A percentile compares a stretch with the other conserved stretches of the same genome.
Conservation (phyloP, 1,139 yeast species). For the Scheffersomyces lignicola region DNA sequence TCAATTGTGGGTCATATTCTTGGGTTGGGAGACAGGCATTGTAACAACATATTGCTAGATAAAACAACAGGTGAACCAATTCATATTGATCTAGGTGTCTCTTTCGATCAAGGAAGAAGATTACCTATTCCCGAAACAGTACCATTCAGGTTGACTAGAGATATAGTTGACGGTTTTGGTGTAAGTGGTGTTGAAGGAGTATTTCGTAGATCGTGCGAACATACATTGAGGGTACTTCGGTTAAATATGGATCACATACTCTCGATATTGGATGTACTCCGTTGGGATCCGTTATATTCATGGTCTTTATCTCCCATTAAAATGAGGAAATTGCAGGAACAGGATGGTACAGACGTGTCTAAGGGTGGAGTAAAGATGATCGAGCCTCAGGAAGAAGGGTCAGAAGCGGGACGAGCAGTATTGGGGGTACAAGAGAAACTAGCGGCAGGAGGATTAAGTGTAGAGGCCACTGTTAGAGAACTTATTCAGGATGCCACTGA, state of each 20-base stretch:
- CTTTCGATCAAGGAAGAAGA: conserved; percentile 88
- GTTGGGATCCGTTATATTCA: conserved; percentile 89
- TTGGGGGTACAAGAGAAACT: conserved; percentile 71
- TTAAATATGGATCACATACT: conserved; percentile 66
- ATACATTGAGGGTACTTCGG: conserved; percentile 68
- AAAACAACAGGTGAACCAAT: conserved; percentile 81
- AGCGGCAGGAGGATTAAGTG: conserved; percentile 64
- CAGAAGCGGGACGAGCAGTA: conserved; percentile 81
- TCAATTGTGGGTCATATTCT: conserved; percentile 85
- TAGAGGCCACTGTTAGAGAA: conserved; percentile 83
- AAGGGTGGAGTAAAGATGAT: conserved; percentile 16
- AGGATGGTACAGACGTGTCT: conserved; percentile 11
- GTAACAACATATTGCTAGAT: conserved; percentile 87
- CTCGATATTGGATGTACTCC: conserved; percentile 80
- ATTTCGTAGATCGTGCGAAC: conserved; percentile 71
- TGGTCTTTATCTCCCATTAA: conserved; percentile 83
- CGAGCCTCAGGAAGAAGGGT: conserved; percentile 51
- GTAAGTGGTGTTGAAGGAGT: conserved; percentile 77
- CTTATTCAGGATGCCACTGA: conserved; percentile 76
- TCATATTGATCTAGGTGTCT: conserved; percentile 94
- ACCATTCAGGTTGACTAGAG: conserved; percentile 89
- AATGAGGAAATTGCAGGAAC: conserved; percentile 55
- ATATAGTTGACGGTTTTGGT: conserved; percentile 92
- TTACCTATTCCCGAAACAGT: conserved; percentile 89
- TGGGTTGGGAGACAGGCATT: conserved; percentile 94